Evolutionary conservation across 495 filamentous ascomycete species (phyloP).

Genomic region (Penicillium herquei): DNA sequence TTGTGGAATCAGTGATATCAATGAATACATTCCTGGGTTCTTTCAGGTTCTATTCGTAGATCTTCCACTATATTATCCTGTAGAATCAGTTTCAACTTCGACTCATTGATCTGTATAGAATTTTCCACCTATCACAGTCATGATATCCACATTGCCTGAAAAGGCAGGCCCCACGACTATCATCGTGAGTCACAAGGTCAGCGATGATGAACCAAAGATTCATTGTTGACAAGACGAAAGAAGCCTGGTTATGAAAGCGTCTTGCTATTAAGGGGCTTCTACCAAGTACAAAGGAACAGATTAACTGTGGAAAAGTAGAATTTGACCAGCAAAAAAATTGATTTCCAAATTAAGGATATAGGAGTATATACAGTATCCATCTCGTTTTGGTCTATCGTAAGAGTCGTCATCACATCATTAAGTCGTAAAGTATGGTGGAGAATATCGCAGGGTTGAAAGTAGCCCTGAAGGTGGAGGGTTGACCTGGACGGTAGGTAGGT

Average conservation of each 20-base stretch:
- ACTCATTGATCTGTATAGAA: no score
- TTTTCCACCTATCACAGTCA: no score
- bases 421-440: neutral
- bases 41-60: no score
- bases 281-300: neutral
- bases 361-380: constrained; percentile 2
- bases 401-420: neutral
- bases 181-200: neutral
- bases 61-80: no score
- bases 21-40: no score
- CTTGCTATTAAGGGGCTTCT: neutral
- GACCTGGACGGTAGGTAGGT: neutral
- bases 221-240: neutral
- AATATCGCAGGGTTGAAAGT: neutral
- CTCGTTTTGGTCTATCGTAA: neutral
- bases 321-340: constrained; percentile 6
- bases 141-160: neutral
- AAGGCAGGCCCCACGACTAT: neutral
- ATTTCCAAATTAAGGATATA: neutral
- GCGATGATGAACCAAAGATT: neutral
- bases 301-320: neutral
- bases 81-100: no score
- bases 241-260: neutral
- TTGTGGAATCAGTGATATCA: no score
- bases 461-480: neutral